A percentile compares a stretch with the other conserved stretches of the same genome.
Evolutionary conservation across 495 filamentous ascomycete species (phyloP).

Genomic region (Terfezia boudieri): DNA sequence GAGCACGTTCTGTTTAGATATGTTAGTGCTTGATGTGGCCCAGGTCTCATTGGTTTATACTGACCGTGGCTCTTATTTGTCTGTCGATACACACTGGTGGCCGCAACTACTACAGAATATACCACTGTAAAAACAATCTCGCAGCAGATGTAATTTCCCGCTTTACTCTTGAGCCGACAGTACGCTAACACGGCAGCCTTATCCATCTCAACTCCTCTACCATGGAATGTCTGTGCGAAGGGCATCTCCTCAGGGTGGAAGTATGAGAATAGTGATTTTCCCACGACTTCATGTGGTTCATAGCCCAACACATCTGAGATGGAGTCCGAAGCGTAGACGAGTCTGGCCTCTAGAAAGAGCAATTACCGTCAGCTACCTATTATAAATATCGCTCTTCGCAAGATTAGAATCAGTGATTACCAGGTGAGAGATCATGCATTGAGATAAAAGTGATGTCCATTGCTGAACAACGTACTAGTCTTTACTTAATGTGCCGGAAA

Average conservation of each 20-base stretch:
- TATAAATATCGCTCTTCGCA: constrained; percentile 4
- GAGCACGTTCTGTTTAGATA: constrained; percentile 38
- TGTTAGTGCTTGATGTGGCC: constrained; percentile 3
- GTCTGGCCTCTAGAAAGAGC: constrained; percentile 39
- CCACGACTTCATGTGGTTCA: constrained; percentile 47
- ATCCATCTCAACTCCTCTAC: constrained; percentile 51
- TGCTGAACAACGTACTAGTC: not conserved
- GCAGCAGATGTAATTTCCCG: constrained; percentile 57
- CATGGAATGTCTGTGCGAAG: constrained; percentile 49
- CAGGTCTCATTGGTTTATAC: constrained; percentile 16
- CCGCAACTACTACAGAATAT: constrained; percentile 67
- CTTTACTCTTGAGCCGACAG: constrained; percentile 42
- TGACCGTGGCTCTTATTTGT: constrained; percentile 53
- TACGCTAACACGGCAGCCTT: constrained; percentile 73
- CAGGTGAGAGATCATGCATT: constrained; percentile 44
- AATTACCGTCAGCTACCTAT: constrained; percentile 20
- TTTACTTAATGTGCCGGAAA: not conserved
- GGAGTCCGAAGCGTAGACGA: constrained; percentile 67
- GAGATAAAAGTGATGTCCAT: constrained; percentile 51
- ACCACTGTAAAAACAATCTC: constrained; percentile 82
- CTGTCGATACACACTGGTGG: constrained; percentile 54
- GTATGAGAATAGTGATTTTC: constrained; percentile 64
- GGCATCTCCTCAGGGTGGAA: constrained; percentile 68
- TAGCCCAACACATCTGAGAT: constrained; percentile 67
- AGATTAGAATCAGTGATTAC: constrained; percentile 17